Conservation (phyloP, 352 stramenopile genomes). For the Globisporangium irregulare region DNA sequence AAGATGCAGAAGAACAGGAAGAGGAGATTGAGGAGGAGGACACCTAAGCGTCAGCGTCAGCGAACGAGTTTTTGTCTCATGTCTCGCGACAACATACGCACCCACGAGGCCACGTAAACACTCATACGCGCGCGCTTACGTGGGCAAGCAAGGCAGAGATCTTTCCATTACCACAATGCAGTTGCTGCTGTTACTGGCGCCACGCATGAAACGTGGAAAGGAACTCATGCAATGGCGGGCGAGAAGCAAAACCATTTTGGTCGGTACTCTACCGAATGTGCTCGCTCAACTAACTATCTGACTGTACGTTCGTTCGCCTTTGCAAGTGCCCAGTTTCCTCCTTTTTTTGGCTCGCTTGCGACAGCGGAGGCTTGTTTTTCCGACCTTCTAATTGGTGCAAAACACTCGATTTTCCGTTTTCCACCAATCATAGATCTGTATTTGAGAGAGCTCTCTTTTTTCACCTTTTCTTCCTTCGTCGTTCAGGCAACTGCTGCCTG, state of each 20-base stretch:
- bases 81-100: neutral
- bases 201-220: neutral
- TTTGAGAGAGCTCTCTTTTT: no score
- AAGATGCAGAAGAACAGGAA: conserved; percentile 8
- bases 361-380: neutral
- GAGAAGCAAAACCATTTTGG: no score
- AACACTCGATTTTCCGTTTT: neutral
- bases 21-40: conserved; percentile 1
- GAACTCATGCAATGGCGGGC: no score
- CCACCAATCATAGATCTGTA: neutral
- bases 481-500: neutral
- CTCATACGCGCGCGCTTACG: neutral
- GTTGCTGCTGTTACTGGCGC: neutral
- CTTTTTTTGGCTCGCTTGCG: neutral
- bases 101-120: neutral
- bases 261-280: no score
- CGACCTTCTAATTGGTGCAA: neutral
- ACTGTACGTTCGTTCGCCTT: no score
- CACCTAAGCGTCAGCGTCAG: neutral
- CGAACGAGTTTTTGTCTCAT: neutral
- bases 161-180: neutral
- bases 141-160: neutral
- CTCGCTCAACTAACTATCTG: no score
- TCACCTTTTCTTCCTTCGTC: no score
- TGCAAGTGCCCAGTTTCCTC: conserved; percentile 5